Evolutionary conservation across 352 stramenopile genomes (phyloP).

Genomic region (Albugo laibachii): DNA sequence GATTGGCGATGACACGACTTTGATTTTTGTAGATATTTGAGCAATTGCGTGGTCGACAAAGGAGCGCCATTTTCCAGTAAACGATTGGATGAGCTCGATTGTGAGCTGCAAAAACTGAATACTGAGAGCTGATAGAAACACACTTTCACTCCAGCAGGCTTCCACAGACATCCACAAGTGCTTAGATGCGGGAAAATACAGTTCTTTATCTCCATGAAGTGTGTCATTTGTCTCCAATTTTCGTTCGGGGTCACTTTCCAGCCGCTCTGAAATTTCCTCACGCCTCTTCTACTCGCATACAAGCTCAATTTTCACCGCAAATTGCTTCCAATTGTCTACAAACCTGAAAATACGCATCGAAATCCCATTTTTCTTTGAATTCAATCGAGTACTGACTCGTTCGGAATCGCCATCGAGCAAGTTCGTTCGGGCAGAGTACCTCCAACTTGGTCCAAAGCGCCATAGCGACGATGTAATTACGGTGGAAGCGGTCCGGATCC

Average conservation of each 20-base stretch:
- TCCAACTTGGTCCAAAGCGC: slow-evolving; percentile 37
- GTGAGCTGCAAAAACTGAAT: no score
- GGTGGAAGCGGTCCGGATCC: slow-evolving; percentile 57
- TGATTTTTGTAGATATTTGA: slow-evolving; percentile 20
- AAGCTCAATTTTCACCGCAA: neutral
- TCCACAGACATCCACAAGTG: slow-evolving; percentile 22
- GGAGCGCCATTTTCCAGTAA: no score
- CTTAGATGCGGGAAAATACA: slow-evolving; percentile 27
- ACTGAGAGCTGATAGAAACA: slow-evolving; percentile 27
- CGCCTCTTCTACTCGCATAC: slow-evolving; percentile 14
- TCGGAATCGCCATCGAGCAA: slow-evolving; percentile 41
- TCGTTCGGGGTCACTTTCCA: slow-evolving; percentile 20
- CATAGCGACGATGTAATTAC: slow-evolving; percentile 67
- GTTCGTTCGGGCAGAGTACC: slow-evolving; percentile 27
- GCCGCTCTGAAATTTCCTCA: slow-evolving; percentile 20
- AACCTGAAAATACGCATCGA: slow-evolving; percentile 73
- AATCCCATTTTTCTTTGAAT: slow-evolving; percentile 79
- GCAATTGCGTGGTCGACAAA: slow-evolving; percentile 13
- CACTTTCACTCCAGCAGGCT: slow-evolving; percentile 32
- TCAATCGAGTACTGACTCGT: slow-evolving; percentile 45
- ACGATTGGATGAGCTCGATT: no score
- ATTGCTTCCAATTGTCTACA: neutral
- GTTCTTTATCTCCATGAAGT: slow-evolving; percentile 2
- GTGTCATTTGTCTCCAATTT: slow-evolving; percentile 5
- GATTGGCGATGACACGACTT: slow-evolving; percentile 17